These are phyloP conservation scores for Cantharellus anzutake DNA, from an alignment of 768 basidiomycete species.

Conservation along the genomic window DNA sequence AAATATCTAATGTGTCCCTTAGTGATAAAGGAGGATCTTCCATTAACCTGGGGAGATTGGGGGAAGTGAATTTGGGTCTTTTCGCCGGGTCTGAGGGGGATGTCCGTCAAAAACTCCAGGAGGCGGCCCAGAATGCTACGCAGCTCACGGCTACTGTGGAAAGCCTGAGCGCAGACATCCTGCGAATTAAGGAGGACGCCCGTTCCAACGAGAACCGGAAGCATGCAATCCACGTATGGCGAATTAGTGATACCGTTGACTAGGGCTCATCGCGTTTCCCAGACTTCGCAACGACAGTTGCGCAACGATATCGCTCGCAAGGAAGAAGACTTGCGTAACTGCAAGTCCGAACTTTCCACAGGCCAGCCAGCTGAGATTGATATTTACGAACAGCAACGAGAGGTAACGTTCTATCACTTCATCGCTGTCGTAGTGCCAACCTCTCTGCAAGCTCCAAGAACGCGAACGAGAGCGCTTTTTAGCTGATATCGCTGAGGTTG, in stretches of 20 bases:
- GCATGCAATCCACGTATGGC: no score
- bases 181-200: no score
- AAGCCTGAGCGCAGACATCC: no score
- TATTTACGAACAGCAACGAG: conserved; percentile 27
- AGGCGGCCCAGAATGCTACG: not conserved
- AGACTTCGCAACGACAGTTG: no score
- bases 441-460: conserved; percentile 23
- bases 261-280: no score
- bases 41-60: not conserved
- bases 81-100: not conserved
- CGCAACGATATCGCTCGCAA: no score
- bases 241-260: no score
- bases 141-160: no score
- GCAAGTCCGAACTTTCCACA: no score
- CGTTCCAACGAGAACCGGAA: no score
- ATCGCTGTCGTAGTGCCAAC: conserved; percentile 45
- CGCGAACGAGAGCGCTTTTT: not conserved
- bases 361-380: conserved; percentile 12
- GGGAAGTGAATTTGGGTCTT: not conserved
- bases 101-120: not conserved
- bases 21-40: not conserved
- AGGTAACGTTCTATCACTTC: conserved; percentile 41
- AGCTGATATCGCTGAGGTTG: not conserved
- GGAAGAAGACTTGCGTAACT: no score
- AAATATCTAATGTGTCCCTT: not conserved